Percentiles rank a stretch among this genome's conserved stretches.
phyloP scores from a whole-genome alignment of 2,329 filamentous ascomycete species.

The Colletotrichum plurivorum region DNA sequence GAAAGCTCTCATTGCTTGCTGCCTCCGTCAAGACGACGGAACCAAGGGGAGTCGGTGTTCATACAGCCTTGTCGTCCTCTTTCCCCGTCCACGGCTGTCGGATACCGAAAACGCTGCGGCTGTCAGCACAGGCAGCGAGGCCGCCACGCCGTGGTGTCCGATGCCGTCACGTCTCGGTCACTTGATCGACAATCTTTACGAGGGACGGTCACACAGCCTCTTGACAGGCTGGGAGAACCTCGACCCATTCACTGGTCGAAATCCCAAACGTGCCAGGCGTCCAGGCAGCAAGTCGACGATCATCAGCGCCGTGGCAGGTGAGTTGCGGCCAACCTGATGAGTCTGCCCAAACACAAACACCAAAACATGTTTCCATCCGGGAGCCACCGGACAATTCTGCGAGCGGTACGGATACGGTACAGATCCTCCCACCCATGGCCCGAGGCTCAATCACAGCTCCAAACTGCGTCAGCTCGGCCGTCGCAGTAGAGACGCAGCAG shows the following conservation, averaged over 20 bases:
- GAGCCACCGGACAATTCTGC: neutral
- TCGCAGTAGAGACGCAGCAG: neutral
- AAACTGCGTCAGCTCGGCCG: neutral
- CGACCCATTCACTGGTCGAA: neutral
- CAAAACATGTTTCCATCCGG: neutral
- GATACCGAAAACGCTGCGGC: conserved; percentile 6
- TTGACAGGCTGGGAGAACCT: neutral
- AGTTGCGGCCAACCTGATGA: neutral
- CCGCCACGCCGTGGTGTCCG: neutral
- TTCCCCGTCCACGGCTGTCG: neutral
- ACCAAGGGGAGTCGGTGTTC: neutral
- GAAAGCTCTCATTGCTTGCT: neutral
- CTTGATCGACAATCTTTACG: neutral
- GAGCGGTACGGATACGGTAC: neutral
- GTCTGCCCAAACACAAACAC: neutral
- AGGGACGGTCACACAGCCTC: conserved; percentile 1
- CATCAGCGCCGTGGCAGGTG: too few relatives aligned
- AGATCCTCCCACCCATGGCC: neutral
- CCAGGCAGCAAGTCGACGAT: neutral
- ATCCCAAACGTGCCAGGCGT: neutral
- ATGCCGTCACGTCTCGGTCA: conserved; percentile 13
- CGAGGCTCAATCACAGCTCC: neutral
- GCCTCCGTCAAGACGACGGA: neutral
- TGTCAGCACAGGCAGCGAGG: conserved; percentile 3
- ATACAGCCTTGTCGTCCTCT: neutral